Base-by-base conservation (phyloP, 192 early-diverging fungal species). In the Nowakowskiella sp. region DNA sequence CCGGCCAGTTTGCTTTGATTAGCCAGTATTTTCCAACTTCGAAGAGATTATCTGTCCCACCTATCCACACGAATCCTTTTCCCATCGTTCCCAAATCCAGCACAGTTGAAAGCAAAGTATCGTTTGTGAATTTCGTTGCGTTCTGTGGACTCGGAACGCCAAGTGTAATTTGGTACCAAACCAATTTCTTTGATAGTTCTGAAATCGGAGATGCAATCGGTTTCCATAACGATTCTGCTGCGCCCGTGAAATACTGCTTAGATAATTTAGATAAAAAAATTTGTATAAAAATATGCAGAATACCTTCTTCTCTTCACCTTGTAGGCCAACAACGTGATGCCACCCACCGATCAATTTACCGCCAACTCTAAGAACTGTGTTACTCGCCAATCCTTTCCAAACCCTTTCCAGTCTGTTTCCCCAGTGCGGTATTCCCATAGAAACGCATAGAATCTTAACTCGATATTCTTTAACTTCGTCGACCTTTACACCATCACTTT, bases 21-120 rank as follows among this genome's bases (percentile, higher is more conserved):
- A 29, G 57, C 70, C 70, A 71, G 44, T 63, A 60, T 21, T 66
- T 46, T 1, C 70, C 70, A 8, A 71, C 44, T 2, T 36, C 30
- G 36, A 61, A 43, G 21, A n/a, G n/a, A n/a, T n/a, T n/a, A n/a
- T n/a, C n/a, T n/a, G n/a, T n/a, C n/a, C 60, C 64, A 31, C 68
- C 68, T 16, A 70, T 55, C 39, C 43, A 64, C 8, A 56, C 70
- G 7, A 46, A 27, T 25, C 70, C 70, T 3, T 53, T 49, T n/a
- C 56, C 44, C 49, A 71, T 49, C 2, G 51, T 60, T 6, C 44
- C 47, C 6, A 70, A 39, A 42, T 71, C n/a, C 10, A 71, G 45
- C 8, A 53, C 47, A 62, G 63, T 62, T 23, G 60, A 25, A 3
- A 13, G 13, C 13, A 13, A 39, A 13, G 13, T 39, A 39, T 13